phyloP scores from a whole-genome alignment of 1,139 yeast genomes.

The Candida frijolesensis region DNA sequence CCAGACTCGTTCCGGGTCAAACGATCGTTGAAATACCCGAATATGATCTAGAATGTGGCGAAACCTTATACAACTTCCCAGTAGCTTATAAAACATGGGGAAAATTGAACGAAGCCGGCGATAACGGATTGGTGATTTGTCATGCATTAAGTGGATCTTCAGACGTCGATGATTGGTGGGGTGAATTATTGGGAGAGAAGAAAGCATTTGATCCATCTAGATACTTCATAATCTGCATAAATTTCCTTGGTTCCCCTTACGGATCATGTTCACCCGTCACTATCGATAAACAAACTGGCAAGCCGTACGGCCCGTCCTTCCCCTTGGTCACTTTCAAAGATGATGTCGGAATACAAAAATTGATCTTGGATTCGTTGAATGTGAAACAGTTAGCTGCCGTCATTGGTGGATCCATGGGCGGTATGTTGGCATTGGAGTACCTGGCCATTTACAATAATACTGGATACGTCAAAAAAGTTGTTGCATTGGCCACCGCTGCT shows the following conservation, averaged over 20 bases:
- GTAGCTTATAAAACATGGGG: conserved; percentile 97
- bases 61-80: conserved; percentile 69
- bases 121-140: conserved; percentile 83
- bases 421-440: conserved; percentile 95
- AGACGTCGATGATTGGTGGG: conserved; percentile 99
- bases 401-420: conserved; percentile 98
- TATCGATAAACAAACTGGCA: conserved; percentile 68
- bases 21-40: conserved; percentile 79
- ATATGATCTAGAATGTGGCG: conserved; percentile 81
- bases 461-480: conserved; percentile 67
- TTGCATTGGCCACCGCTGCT: conserved; percentile 93
- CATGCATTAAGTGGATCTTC: conserved; percentile 96
- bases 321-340: conserved; percentile 92
- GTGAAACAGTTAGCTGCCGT: conserved; percentile 79
- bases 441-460: conserved; percentile 66
- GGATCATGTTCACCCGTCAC: conserved; percentile 94
- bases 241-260: conserved; percentile 92
- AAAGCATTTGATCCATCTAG: conserved; percentile 89
- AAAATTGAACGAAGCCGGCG: conserved; percentile 59
- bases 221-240: conserved; percentile 83
- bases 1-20: conserved; percentile 76
- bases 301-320: conserved; percentile 89
- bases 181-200: conserved; percentile 84
- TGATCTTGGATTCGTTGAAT: conserved; percentile 73
- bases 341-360: conserved; percentile 79